These are phyloP conservation scores for Cordyceps javanica DNA, from an alignment of 2,329 filamentous ascomycete genomes.

Conservation along the genomic window DNA sequence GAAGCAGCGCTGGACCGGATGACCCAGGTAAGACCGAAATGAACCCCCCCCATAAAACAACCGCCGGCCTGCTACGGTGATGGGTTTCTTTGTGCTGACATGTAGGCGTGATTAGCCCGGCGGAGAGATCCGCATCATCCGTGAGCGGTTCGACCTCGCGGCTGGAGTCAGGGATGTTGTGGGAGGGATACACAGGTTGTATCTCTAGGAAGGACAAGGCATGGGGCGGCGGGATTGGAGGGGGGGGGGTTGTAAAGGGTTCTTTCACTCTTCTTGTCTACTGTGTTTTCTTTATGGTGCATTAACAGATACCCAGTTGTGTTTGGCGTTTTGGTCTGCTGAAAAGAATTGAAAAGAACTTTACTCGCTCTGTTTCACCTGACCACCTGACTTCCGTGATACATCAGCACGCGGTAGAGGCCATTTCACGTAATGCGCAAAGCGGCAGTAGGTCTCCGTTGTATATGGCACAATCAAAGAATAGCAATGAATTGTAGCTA, in stretches of 20 bases:
- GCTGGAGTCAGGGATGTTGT: background rate
- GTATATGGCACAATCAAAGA: background rate
- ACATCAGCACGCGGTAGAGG: background rate
- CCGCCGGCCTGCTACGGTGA: background rate
- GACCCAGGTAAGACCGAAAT: background rate
- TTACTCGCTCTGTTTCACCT: background rate
- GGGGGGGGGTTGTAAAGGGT: background rate
- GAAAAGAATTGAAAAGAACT: background rate
- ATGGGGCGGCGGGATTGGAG: background rate
- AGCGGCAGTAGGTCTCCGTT: background rate
- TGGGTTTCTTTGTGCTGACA: background rate
- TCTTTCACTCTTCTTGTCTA: background rate
- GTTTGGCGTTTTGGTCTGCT: background rate
- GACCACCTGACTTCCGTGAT: background rate
- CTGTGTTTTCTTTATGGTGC: background rate
- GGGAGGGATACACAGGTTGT: background rate
- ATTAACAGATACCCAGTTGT: background rate
- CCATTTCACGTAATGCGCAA: background rate
- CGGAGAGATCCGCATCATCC: background rate
- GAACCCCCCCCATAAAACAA: background rate
- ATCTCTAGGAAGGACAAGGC: background rate
- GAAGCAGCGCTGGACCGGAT: background rate
- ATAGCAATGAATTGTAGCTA: background rate
- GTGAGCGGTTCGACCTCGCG: background rate
- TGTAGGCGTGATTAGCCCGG: background rate